Evolutionary conservation across 192 early-diverging fungal species (phyloP).

Genomic region (Coemansia sp.): DNA sequence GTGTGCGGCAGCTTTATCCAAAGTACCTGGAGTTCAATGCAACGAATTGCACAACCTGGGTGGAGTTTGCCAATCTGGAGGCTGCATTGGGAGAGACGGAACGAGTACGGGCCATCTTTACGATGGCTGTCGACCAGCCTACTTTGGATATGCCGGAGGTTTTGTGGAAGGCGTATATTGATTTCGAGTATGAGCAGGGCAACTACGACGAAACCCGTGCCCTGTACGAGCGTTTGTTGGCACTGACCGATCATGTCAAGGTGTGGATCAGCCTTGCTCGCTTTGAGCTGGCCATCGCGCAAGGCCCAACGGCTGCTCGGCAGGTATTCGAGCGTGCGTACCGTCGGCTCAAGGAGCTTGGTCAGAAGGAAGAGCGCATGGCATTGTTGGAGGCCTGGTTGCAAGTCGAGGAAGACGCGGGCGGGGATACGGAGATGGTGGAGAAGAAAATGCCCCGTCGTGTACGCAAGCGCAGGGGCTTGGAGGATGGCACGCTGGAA

Average conservation of each 20-base stretch:
- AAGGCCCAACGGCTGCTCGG: conserved; percentile 52
- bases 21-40: conserved; percentile 89
- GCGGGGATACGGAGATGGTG: conserved; percentile 55
- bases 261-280: conserved; percentile 94
- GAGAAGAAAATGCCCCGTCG: conserved; percentile 77
- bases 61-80: conserved; percentile 94
- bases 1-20: conserved; percentile 81
- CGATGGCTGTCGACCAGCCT: conserved; percentile 83
- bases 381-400: conserved; percentile 85
- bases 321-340: conserved; percentile 73
- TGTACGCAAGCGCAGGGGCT: conserved; percentile 81
- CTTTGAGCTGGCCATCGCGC: conserved; percentile 67
- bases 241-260: conserved; percentile 91
- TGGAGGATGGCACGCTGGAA: conserved; percentile 68
- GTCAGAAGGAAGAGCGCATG: conserved; percentile 70
- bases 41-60: conserved; percentile 88
- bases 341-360: conserved; percentile 59
- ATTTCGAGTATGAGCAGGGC: conserved; percentile 82
- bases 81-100: conserved; percentile 77
- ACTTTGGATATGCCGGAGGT: conserved; percentile 97
- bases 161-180: conserved; percentile 97
- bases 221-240: conserved; percentile 80
- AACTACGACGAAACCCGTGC: conserved; percentile 72
- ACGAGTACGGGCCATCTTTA: conserved; percentile 79
- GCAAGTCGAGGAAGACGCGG: conserved; percentile 66